Percentiles rank a stretch among this genome's conserved stretches.
phyloP scores from a whole-genome alignment of 1,284 basidiomycete genomes.

The Leucoagaricus sp. region DNA sequence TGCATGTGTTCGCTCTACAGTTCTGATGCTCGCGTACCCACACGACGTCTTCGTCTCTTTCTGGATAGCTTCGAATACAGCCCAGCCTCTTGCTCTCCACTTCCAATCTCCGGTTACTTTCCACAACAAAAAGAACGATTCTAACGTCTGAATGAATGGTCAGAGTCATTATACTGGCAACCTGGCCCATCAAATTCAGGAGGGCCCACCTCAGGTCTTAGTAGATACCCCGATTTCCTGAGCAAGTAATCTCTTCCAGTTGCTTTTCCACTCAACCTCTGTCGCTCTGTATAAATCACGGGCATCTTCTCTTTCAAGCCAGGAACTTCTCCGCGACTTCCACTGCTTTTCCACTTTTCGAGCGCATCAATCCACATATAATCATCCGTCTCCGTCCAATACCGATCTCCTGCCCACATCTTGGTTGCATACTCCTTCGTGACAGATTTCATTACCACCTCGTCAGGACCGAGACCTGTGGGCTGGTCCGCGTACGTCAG shows the following conservation, averaged over 20 bases:
- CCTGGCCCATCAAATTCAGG: background rate
- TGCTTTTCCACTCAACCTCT: conserved; percentile 24
- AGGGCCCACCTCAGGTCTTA: conserved; percentile 63
- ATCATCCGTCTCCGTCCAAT: conserved; percentile 21
- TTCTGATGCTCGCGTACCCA: conserved; percentile 59
- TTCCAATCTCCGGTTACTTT: conserved; percentile 61
- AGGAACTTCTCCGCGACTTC: conserved; percentile 48
- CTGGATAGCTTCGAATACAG: conserved; percentile 73
- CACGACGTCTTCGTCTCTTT: conserved; percentile 51
- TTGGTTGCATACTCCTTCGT: conserved; percentile 15
- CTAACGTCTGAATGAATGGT: conserved; percentile 52
- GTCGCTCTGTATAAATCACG: conserved; percentile 27
- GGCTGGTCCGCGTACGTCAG: conserved; percentile 63
- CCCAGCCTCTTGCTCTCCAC: conserved; percentile 58
- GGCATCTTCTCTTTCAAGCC: conserved; percentile 46
- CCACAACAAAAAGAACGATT: conserved; percentile 73
- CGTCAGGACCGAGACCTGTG: conserved; percentile 62
- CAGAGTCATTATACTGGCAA: background rate
- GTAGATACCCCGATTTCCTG: conserved; percentile 46
- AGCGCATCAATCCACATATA: conserved; percentile 55
- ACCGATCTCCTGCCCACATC: conserved; percentile 18
- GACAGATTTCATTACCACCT: conserved; percentile 32
- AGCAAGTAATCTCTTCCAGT: conserved; percentile 51
- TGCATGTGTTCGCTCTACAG: conserved; percentile 46
- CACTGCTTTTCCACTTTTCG: conserved; percentile 48